phyloP scores from a whole-genome alignment of 2,329 filamentous ascomycete species.

The Fusarium musae region DNA sequence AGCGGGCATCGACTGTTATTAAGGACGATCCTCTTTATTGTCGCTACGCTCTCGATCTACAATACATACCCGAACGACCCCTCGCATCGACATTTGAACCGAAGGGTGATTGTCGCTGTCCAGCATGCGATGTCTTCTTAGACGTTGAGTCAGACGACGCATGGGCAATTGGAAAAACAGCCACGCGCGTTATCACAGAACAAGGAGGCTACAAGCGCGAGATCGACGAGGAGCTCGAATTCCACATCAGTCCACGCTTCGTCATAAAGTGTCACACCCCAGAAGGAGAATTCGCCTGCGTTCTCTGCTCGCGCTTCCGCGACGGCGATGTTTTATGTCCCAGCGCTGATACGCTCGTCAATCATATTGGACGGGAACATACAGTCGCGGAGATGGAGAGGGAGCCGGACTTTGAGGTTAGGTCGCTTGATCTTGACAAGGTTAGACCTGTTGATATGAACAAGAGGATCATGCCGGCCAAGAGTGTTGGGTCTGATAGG shows the following conservation, averaged over 20 bases:
- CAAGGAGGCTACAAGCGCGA: constrained; percentile 33
- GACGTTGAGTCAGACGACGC: constrained; percentile 35
- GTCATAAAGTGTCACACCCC: constrained; percentile 40
- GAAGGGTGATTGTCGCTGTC: constrained; percentile 26
- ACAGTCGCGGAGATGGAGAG: constrained; percentile 34
- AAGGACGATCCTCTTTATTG: constrained; percentile 35
- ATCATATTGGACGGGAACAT: constrained; percentile 36
- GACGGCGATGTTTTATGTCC: constrained; percentile 35
- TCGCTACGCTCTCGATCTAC: constrained; percentile 40
- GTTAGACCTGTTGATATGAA: constrained; percentile 5
- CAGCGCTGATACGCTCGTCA: constrained; percentile 30
- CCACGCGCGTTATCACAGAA: constrained; percentile 9
- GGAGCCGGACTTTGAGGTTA: constrained; percentile 33
- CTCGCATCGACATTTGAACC: constrained; percentile 35
- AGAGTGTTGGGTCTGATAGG: background rate
- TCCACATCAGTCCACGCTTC: constrained; percentile 38
- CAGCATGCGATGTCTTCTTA: constrained; percentile 30
- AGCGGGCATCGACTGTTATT: constrained; percentile 6
- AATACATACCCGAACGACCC: constrained; percentile 18
- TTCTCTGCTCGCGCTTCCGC: constrained; percentile 36
- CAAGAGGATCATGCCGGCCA: constrained; percentile 13
- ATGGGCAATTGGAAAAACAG: constrained; percentile 39
- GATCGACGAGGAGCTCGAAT: constrained; percentile 40
- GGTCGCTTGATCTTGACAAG: constrained; percentile 27
- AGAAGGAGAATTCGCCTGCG: constrained; percentile 39